Conservation (phyloP, 495 filamentous ascomycete species). For the Penicillium diatomitis region DNA sequence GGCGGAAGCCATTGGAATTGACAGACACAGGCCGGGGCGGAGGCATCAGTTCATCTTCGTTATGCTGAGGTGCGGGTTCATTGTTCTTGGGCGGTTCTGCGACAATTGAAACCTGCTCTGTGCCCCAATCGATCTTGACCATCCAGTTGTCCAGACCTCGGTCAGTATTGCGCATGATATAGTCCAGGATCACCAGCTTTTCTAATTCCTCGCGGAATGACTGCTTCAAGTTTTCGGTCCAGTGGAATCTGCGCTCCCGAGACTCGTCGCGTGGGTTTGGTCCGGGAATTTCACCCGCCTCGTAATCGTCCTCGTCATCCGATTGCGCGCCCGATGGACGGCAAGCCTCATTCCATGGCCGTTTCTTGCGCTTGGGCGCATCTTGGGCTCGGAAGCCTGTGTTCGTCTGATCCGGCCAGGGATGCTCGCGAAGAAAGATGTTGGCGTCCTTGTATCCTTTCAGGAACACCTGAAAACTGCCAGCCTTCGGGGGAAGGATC, state of each 20-base stretch:
- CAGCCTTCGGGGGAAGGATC: conserved; percentile 80
- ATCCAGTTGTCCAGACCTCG: conserved; percentile 98
- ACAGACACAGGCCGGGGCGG: conserved; percentile 50
- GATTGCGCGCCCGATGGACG: conserved; percentile 57
- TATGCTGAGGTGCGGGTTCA: conserved; percentile 28
- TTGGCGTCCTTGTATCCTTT: conserved; percentile 97
- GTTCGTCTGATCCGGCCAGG: conserved; percentile 92
- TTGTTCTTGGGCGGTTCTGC: conserved; percentile 70
- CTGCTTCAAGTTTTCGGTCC: conserved; percentile 84
- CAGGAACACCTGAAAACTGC: conserved; percentile 95
- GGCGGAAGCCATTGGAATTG: conserved; percentile 40
- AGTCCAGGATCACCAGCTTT: conserved; percentile 95
- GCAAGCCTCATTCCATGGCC: conserved; percentile 79
- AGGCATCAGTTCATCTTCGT: conserved; percentile 43
- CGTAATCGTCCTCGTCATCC: conserved; percentile 70
- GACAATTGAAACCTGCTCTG: conserved; percentile 71
- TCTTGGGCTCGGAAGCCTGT: conserved; percentile 65
- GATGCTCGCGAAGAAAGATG: conserved; percentile 86
- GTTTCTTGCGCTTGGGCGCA: conserved; percentile 59
- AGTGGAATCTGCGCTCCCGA: conserved; percentile 54
- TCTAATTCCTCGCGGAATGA: conserved; percentile 91
- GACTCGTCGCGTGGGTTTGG: conserved; percentile 40
- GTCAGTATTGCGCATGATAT: conserved; percentile 99
- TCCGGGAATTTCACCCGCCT: conserved; percentile 35
- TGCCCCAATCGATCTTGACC: conserved; percentile 87